phyloP scores from a whole-genome alignment of 345 rosid species.

The Ceriops zippeliana region DNA sequence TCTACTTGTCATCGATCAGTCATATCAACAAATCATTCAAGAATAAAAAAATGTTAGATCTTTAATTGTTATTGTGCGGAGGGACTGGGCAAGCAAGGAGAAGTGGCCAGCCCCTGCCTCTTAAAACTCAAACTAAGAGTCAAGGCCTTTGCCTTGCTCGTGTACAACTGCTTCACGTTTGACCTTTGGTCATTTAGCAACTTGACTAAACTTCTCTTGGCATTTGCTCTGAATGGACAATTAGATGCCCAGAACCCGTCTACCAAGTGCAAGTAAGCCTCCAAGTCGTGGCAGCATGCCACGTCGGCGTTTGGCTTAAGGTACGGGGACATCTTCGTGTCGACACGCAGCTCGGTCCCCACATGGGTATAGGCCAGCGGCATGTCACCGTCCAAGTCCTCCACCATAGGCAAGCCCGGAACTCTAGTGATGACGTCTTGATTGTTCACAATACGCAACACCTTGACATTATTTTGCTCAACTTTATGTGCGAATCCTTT shows the following conservation, averaged over 20 bases:
- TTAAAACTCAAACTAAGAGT: slow-evolving; percentile 34
- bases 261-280: slow-evolving; percentile 42
- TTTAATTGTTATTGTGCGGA: slow-evolving; percentile 17
- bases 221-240: slow-evolving; percentile 83
- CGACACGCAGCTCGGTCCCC: slow-evolving; percentile 25
- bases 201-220: slow-evolving; percentile 80
- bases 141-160: slow-evolving; percentile 55
- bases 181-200: slow-evolving; percentile 68
- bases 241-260: slow-evolving; percentile 73
- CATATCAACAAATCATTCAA: background rate
- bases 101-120: slow-evolving; percentile 26
- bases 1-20: too few species aligned
- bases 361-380: slow-evolving; percentile 30
- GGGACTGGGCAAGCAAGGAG: slow-evolving; percentile 60
- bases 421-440: slow-evolving; percentile 29
- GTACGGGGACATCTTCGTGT: slow-evolving; percentile 27
- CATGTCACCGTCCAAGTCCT: slow-evolving; percentile 5
- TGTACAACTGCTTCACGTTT: slow-evolving; percentile 77
- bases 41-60: background rate
- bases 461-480: slow-evolving; percentile 18
- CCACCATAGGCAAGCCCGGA: slow-evolving; percentile 27
- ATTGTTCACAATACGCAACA: slow-evolving; percentile 25
- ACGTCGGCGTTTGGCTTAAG: slow-evolving; percentile 33
- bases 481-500: slow-evolving; percentile 21
- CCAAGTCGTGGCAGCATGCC: slow-evolving; percentile 36